phyloP scores from a whole-genome alignment of 2,329 filamentous ascomycete genomes.

The Nigrospora sphaerica region DNA sequence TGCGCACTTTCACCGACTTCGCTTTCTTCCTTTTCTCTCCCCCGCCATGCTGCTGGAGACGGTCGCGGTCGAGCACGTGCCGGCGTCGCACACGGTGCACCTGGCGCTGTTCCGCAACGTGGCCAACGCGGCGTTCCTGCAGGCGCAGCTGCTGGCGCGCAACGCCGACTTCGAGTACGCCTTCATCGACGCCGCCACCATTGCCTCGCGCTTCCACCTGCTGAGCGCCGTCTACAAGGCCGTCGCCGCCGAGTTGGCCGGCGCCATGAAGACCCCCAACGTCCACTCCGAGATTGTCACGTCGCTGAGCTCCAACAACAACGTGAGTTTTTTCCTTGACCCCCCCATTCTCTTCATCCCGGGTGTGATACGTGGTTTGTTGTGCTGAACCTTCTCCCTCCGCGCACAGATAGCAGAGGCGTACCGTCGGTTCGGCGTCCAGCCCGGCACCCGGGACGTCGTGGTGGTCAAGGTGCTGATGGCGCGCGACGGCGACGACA shows the following conservation, averaged over 20 bases:
- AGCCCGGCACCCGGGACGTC: slow-evolving; percentile 62
- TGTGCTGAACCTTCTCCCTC: background rate
- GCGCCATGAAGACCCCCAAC: slow-evolving; percentile 68
- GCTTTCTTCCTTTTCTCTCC: background rate
- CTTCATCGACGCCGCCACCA: slow-evolving; percentile 78
- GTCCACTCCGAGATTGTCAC: slow-evolving; percentile 86
- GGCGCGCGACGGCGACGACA: slow-evolving; percentile 15
- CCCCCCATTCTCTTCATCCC: background rate
- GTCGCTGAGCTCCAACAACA: slow-evolving; percentile 73
- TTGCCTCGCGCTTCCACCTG: slow-evolving; percentile 66
- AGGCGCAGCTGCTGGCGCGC: slow-evolving; percentile 75
- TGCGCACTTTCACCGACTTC: too few relatives aligned
- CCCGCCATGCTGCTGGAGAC: slow-evolving; percentile 53
- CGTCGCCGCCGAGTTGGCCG: slow-evolving; percentile 56
- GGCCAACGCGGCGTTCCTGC: slow-evolving; percentile 69
- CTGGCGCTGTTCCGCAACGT: slow-evolving; percentile 70
- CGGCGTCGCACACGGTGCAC: slow-evolving; percentile 59
- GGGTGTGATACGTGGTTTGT: background rate
- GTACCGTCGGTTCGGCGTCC: slow-evolving; percentile 82
- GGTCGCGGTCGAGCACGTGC: slow-evolving; percentile 69
- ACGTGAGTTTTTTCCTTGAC: slow-evolving; percentile 41
- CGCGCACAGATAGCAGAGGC: slow-evolving; percentile 72
- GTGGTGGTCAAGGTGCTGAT: slow-evolving; percentile 73
- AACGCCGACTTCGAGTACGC: slow-evolving; percentile 89
- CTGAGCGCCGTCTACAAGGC: slow-evolving; percentile 72